Conservation (phyloP, 106 monocot genomes). For the Vanilla planifolia region DNA sequence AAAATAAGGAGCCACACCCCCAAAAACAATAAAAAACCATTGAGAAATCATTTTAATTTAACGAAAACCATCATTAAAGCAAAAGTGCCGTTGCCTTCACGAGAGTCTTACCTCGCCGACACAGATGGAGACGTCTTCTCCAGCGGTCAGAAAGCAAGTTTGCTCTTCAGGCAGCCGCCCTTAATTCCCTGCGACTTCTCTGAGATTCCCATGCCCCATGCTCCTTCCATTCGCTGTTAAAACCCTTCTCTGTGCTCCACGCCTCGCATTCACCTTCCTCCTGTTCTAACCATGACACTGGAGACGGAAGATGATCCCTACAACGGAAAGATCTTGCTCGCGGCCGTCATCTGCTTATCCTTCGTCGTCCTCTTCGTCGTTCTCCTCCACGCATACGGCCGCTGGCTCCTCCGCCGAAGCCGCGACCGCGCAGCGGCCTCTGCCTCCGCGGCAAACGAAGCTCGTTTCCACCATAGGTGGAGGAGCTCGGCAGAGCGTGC, state of each 20-base stretch:
- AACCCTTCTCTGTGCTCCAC: too few species aligned
- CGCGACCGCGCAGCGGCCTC: not conserved
- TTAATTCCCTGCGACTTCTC: not conserved
- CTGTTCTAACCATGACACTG: not conserved
- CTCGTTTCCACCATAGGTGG: not conserved
- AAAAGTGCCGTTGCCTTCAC: slow-evolving; percentile 25
- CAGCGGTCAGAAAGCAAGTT: too few species aligned
- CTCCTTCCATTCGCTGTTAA: too few species aligned
- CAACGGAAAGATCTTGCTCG: slow-evolving; percentile 11
- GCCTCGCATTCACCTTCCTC: not conserved
- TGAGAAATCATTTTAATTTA: not conserved
- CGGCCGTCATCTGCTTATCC: slow-evolving; percentile 13
- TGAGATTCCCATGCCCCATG: not conserved
- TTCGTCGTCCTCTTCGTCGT: slow-evolving; percentile 15
- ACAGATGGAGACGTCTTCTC: not conserved
- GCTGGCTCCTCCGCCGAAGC: slow-evolving; percentile 13
- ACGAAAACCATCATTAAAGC: not conserved
- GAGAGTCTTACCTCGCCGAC: slow-evolving; percentile 12
- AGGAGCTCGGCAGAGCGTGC: not conserved
- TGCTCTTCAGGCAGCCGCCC: too few species aligned
- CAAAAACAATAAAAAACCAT: not conserved
- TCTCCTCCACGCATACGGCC: slow-evolving; percentile 21
- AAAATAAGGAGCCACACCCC: not conserved
- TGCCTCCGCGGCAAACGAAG: not conserved
- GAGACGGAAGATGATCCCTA: not conserved